Evolutionary conservation across 2,329 filamentous ascomycete species (phyloP), one percentile per base, ranked within the genome.

Genomic region (Fusarium incarnatum): DNA sequence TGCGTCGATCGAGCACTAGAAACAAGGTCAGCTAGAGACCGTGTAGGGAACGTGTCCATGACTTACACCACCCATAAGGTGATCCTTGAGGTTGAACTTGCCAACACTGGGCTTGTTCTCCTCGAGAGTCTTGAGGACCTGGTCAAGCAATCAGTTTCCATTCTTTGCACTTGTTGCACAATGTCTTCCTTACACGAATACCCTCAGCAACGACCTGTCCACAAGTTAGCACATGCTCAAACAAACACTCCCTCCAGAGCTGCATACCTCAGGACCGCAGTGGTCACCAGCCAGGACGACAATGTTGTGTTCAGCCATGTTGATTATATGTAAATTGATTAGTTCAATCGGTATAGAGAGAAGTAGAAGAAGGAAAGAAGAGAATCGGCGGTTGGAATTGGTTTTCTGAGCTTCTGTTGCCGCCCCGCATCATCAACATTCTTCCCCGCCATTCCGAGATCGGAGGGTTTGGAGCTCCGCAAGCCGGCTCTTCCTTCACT

Each of bases 81-180:
- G 94, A 60, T 97, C 89, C 79, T 97, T 88, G 76, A 98, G 91
- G 79, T 96, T 94, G 84, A 98, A 97, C 76, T 91, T 91, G 79
- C 83, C 85, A 57, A 92, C 86, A 72, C 90, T 88, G 60, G 90
- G 87, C 78, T 89, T 90, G 73, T 85, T 83, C 75, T 90, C 87
- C 83, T 97, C 92, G 63, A 98, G 84, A 7, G 91, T 86, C 79
- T 91, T 92, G 78, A 98, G 87, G 72, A 96, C 84, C 93, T 97
- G 13, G 76, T 34, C 22, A 20, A 44, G 5, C 18, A 11, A 27
- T 63, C 42, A 54, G 63, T 9, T 55, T 20, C 8, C 10, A 18
- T 11, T 20, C 30, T 18, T 32, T 8, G 23, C 2, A 27, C 22
- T 25, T 5, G 27, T 23, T 10, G 16, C n/a, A 46, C n/a, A 47